phyloP scores from a whole-genome alignment of 257 asterid genomes.

The Dorcoceras hygrometricum region DNA sequence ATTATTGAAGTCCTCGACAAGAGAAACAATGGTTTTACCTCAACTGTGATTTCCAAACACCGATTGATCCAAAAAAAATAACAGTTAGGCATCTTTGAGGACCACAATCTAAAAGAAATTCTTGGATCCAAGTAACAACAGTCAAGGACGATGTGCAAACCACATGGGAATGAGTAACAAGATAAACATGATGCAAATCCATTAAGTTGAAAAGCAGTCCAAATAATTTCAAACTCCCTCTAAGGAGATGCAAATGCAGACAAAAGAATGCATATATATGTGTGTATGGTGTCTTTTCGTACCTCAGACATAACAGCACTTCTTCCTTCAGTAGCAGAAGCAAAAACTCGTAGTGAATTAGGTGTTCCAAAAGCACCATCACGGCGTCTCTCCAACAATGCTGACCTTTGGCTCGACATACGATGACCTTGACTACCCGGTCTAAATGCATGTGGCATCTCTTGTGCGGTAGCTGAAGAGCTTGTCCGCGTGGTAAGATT shows the following conservation, averaged over 20 bases:
- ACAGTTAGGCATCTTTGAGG: not conserved
- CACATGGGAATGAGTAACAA: slow-evolving; percentile 1
- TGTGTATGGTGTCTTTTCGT: not conserved
- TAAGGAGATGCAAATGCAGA: not conserved
- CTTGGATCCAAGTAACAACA: slow-evolving; percentile 3
- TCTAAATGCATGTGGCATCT: slow-evolving; percentile 31
- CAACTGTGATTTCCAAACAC: not conserved
- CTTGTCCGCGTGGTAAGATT: slow-evolving; percentile 36
- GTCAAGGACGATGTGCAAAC: slow-evolving; percentile 7
- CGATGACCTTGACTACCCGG: slow-evolving; percentile 34
- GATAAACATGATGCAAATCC: not conserved
- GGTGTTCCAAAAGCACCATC: slow-evolving; percentile 62
- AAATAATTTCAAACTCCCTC: not conserved
- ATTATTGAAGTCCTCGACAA: not conserved
- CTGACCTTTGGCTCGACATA: slow-evolving; percentile 53
- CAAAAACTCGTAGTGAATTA: slow-evolving; percentile 49
- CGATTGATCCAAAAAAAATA: not conserved
- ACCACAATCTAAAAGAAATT: not conserved
- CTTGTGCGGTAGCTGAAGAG: slow-evolving; percentile 42
- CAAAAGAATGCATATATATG: slow-evolving; percentile 10
- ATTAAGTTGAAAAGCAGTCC: not conserved
- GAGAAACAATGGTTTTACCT: slow-evolving; percentile 1
- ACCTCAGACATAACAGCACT: slow-evolving; percentile 85
- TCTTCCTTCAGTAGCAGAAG: slow-evolving; percentile 75
- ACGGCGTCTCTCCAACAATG: slow-evolving; percentile 69